Conservation (phyloP, 2,329 filamentous ascomycete species). For the Aureobasidium lini region DNA sequence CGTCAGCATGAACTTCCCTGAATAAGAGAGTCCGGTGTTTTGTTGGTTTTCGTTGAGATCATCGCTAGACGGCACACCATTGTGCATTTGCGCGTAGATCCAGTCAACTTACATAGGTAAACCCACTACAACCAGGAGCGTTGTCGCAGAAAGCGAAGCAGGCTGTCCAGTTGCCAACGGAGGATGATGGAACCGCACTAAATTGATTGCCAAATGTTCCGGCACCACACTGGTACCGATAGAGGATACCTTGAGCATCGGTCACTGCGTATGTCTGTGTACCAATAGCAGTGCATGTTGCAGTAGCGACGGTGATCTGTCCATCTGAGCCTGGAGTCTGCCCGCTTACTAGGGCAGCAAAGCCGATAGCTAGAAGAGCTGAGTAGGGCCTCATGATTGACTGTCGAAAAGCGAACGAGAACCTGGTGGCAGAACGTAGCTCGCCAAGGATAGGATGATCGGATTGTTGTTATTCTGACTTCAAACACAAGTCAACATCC, state of each 20-base stretch:
- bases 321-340: background rate
- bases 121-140: background rate
- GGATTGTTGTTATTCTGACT: background rate
- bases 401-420: background rate
- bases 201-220: background rate
- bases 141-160: background rate
- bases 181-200: background rate
- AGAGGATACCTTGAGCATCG: background rate
- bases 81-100: too few species aligned
- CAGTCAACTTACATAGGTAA: background rate
- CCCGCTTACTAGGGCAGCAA: background rate
- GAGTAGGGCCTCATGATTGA: too few species aligned
- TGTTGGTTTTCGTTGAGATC: too few species aligned
- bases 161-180: background rate
- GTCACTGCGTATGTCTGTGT: background rate
- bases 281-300: background rate
- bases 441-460: background rate
- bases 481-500: background rate
- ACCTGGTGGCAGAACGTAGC: background rate
- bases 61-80: too few species aligned
- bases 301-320: background rate
- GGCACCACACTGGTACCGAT: background rate
- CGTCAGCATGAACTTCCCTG: too few species aligned
- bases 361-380: background rate
- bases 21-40: too few species aligned